These are phyloP conservation scores for Obba rivulosa DNA, from an alignment of 768 basidiomycete species.

Conservation along the genomic window DNA sequence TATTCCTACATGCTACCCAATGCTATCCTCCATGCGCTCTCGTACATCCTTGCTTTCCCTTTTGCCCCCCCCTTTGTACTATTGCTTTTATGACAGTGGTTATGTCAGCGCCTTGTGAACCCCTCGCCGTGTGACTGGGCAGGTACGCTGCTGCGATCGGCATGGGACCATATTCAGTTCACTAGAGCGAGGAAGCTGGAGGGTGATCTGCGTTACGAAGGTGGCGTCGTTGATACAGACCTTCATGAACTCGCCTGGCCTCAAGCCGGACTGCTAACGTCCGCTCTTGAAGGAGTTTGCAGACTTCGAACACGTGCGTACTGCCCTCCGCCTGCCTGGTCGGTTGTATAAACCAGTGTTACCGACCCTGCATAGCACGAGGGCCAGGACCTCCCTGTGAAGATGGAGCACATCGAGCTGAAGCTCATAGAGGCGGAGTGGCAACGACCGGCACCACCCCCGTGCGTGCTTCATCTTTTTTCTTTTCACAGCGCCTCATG, in stretches of 20 bases:
- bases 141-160: conserved; percentile 56
- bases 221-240: conserved; percentile 54
- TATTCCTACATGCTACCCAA: no score
- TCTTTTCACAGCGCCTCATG: neutral
- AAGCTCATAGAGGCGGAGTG: conserved; percentile 42
- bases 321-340: neutral
- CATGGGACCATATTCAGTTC: conserved; percentile 47
- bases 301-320: conserved; percentile 60
- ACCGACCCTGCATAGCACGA: conserved; percentile 29
- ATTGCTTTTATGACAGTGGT: no score
- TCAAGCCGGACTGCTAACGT: conserved; percentile 46
- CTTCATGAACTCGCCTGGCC: conserved; percentile 57
- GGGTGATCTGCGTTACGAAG: conserved; percentile 60
- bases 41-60: no score
- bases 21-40: no score
- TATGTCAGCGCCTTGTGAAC: no score
- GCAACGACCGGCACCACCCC: conserved; percentile 17
- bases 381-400: conserved; percentile 31
- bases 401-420: conserved; percentile 40
- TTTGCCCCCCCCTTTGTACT: no score
- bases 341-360: neutral
- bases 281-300: conserved; percentile 56
- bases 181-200: conserved; percentile 49
- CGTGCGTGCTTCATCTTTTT: conserved; percentile 18
- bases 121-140: conserved; percentile 38